These are phyloP conservation scores for Basipetospora chlamydospora DNA, from an alignment of 2,329 filamentous ascomycete genomes.

Conservation along the genomic window DNA sequence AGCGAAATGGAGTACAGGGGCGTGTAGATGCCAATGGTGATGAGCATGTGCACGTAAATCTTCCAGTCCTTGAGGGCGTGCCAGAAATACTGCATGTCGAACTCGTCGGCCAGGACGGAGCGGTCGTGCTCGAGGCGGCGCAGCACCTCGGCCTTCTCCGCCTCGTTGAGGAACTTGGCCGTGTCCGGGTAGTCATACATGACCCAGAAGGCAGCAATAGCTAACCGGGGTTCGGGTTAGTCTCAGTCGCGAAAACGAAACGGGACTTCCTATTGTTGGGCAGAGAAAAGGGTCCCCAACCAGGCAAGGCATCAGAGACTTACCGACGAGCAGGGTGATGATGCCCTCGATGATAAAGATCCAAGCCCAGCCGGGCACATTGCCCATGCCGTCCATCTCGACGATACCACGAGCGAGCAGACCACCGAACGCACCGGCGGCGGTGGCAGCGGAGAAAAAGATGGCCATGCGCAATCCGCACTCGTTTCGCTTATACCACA, in stretches of 20 bases:
- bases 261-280: background rate
- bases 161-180: conserved; percentile 23
- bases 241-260: conserved; percentile 52
- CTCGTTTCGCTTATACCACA: conserved; percentile 45
- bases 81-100: conserved; percentile 37
- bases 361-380: conserved; percentile 46
- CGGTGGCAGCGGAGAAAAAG: conserved; percentile 70
- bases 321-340: conserved; percentile 54
- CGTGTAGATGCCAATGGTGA: conserved; percentile 6
- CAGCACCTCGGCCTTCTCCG: conserved; percentile 18
- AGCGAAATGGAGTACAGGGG: conserved; percentile 5
- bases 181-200: too few relatives aligned
- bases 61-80: background rate
- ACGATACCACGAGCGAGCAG: conserved; percentile 56
- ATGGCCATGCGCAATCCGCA: conserved; percentile 47
- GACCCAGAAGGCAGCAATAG: too few relatives aligned
- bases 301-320: conserved; percentile 49
- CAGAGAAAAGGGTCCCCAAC: conserved; percentile 47
- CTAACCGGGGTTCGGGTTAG: too few relatives aligned
- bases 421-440: conserved; percentile 66
- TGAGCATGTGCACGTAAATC: background rate
- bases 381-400: conserved; percentile 52
- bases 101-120: conserved; percentile 21
- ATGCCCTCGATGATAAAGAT: conserved; percentile 61
- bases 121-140: conserved; percentile 57